Percentiles rank a stretch among this genome's conserved stretches.
phyloP scores from a whole-genome alignment of 2,329 filamentous ascomycete species.

The Penicillium corylophilum region DNA sequence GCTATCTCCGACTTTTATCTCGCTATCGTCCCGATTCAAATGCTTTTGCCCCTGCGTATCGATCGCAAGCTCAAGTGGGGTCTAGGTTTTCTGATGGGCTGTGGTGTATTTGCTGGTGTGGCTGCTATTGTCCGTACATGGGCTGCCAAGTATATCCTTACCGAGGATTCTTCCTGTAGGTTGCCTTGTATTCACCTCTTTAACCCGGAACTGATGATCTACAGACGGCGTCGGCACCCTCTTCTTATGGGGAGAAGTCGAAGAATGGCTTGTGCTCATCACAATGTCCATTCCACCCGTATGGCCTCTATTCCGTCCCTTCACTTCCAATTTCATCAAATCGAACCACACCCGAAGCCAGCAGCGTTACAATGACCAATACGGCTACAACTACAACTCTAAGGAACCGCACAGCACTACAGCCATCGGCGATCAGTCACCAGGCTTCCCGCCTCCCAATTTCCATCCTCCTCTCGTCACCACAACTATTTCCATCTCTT shows the following conservation, averaged over 20 bases:
- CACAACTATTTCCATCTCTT: conserved; percentile 16
- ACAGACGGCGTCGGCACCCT: conserved; percentile 20
- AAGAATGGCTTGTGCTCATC: conserved; percentile 25
- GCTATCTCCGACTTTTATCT: conserved; percentile 22
- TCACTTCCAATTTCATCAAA: conserved; percentile 19
- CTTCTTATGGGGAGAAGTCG: conserved; percentile 22
- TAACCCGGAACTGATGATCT: conserved; percentile 1
- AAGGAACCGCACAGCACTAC: conserved; percentile 8
- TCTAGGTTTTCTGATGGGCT: conserved; percentile 24
- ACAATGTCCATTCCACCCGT: conserved; percentile 25
- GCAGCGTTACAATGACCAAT: not conserved
- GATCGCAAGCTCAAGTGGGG: conserved; percentile 25
- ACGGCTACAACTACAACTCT: conserved; percentile 6
- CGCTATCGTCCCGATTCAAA: conserved; percentile 21
- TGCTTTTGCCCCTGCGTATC: conserved; percentile 19
- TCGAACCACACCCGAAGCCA: conserved; percentile 9
- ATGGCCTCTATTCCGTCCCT: conserved; percentile 23
- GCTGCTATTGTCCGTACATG: conserved; percentile 23
- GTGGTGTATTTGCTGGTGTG: conserved; percentile 20
- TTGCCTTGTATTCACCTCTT: too few species aligned
- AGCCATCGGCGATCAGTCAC: conserved; percentile 10
- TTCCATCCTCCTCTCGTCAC: conserved; percentile 16
- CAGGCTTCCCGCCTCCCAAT: conserved; percentile 12
- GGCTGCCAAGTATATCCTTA: conserved; percentile 20
- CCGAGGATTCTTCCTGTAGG: conserved; percentile 20